A percentile compares a stretch with the other conserved stretches of the same genome.
Conservation (phyloP, 2,329 filamentous ascomycete genomes). For the Fusarium nematophilum region DNA sequence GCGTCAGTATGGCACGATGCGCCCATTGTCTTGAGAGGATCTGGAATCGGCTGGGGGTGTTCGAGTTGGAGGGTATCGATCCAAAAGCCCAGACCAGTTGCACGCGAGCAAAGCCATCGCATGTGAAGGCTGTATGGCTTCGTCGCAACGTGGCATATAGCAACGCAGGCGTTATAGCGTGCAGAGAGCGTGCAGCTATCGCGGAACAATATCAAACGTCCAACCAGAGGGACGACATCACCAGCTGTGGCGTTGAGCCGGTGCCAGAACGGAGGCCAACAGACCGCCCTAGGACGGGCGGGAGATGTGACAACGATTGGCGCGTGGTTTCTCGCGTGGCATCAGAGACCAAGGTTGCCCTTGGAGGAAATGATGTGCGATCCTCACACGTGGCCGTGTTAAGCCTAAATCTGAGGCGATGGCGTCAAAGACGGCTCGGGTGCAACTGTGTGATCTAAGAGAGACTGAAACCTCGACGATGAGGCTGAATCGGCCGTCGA, state of each 20-base stretch:
- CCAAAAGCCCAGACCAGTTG: conserved; percentile 15
- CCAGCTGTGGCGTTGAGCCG: neutral
- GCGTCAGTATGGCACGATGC: conserved; percentile 31
- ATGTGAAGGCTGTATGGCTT: too few relatives aligned
- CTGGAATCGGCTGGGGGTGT: neutral
- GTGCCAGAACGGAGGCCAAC: too few relatives aligned
- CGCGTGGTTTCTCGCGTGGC: conserved; percentile 30
- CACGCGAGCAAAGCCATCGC: neutral
- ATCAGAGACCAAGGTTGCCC: conserved; percentile 19
- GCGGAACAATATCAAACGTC: neutral
- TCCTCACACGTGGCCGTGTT: conserved; percentile 25
- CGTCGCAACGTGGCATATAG: conserved; percentile 25
- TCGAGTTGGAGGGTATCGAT: neutral
- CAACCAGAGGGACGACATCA: neutral
- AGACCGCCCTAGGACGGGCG: too few relatives aligned
- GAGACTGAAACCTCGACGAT: neutral
- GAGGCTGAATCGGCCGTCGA: neutral
- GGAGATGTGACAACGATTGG: too few relatives aligned
- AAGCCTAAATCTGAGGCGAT: neutral
- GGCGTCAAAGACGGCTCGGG: neutral
- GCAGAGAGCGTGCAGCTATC: neutral
- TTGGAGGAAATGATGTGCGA: conserved; percentile 17
- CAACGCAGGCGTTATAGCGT: neutral
- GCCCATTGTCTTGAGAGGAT: conserved; percentile 1
- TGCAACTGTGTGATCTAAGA: neutral